Evolutionary conservation across 1,284 basidiomycete species (phyloP).

Genomic region (Pisolithus thermaeus): DNA sequence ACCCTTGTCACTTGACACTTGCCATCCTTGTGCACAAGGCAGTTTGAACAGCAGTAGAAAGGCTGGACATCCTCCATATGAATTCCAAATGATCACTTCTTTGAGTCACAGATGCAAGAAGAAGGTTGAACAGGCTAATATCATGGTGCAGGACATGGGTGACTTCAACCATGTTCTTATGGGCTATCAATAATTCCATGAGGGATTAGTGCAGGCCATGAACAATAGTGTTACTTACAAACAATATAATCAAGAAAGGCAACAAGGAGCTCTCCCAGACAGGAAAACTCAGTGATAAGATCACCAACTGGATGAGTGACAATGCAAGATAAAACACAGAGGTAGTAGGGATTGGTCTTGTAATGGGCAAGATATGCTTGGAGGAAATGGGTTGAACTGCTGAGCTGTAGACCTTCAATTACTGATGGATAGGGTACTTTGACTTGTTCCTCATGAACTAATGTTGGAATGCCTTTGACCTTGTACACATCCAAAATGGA

Average conservation of each 20-base stretch:
- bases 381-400: not conserved
- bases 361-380: too few species aligned
- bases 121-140: not conserved
- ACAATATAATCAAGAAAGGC: too few species aligned
- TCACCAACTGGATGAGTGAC: too few species aligned
- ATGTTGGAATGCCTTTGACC: slow-evolving; percentile 4
- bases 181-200: slow-evolving; percentile 1
- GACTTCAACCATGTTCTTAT: not conserved
- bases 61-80: not conserved
- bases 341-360: too few species aligned
- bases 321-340: too few species aligned
- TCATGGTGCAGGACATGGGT: not conserved
- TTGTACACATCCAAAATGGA: not conserved
- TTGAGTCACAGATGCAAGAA: not conserved
- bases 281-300: too few species aligned
- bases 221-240: not conserved
- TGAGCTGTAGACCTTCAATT: not conserved
- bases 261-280: too few species aligned
- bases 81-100: not conserved
- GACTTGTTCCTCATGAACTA: slow-evolving; percentile 8
- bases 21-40: not conserved
- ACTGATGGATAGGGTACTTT: not conserved
- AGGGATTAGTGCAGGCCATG: too few species aligned
- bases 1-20: not conserved
- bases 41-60: not conserved